Percentiles rank a stretch among this genome's conserved stretches.
phyloP scores from a whole-genome alignment of 345 rosid genomes.

The Eucalyptus marginata region DNA sequence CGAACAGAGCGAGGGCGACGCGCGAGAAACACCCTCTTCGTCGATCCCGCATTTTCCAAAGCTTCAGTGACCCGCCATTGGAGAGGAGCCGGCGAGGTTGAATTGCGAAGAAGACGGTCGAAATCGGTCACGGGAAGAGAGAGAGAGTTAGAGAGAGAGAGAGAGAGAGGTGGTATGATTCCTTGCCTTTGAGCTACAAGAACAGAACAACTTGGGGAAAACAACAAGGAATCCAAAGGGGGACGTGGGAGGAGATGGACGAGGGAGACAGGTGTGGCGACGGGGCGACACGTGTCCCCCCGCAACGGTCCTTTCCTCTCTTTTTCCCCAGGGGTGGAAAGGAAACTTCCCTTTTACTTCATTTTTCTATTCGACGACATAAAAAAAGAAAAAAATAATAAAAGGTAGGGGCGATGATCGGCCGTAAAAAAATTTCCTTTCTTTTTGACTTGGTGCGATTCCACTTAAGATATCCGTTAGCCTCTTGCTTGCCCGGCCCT shows the following conservation, averaged over 20 bases:
- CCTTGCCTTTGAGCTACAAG: background rate
- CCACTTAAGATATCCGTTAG: background rate
- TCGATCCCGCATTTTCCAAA: background rate
- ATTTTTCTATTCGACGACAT: background rate
- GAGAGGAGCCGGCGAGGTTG: background rate
- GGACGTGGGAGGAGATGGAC: background rate
- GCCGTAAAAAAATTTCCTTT: background rate
- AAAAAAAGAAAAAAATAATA: background rate
- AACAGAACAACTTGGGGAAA: background rate
- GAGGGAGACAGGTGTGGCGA: conserved; percentile 32
- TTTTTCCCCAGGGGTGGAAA: background rate
- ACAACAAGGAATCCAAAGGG: conserved; percentile 2
- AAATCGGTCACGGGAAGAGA: conserved; percentile 3
- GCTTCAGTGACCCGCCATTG: conserved; percentile 17
- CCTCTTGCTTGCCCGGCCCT: background rate
- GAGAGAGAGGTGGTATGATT: background rate
- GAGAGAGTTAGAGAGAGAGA: background rate
- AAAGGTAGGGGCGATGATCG: background rate
- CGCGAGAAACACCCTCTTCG: background rate
- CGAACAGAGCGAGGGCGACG: background rate
- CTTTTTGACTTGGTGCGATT: background rate
- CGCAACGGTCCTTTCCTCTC: conserved; percentile 22
- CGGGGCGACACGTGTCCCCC: conserved; percentile 37
- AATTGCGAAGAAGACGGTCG: background rate
- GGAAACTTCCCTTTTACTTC: background rate